Percentiles rank a stretch among this genome's conserved stretches.
phyloP scores from a whole-genome alignment of 1,284 basidiomycete species.

The Cerrena zonata region DNA sequence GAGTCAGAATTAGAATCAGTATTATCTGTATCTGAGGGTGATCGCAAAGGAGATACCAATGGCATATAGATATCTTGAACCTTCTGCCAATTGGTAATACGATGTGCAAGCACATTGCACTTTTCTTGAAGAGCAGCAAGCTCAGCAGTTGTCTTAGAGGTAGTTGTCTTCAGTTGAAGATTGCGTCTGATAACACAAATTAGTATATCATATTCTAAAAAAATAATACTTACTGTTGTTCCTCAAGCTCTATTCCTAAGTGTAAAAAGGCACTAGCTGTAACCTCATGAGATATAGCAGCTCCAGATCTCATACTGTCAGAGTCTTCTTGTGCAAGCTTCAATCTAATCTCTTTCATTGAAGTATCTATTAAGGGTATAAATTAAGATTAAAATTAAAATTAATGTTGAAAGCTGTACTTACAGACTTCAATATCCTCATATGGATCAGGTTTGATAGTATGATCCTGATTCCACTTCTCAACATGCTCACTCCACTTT shows the following conservation, averaged over 20 bases:
- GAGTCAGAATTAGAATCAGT: background rate
- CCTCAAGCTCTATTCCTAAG: slow-evolving; percentile 11
- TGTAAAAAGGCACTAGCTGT: slow-evolving; percentile 5
- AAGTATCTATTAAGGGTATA: background rate
- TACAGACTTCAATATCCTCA: slow-evolving; percentile 3
- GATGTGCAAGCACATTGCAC: slow-evolving; percentile 1
- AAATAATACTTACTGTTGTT: slow-evolving; percentile 10
- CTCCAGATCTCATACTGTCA: background rate
- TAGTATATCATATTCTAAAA: no score
- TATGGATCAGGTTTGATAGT: slow-evolving; percentile 8
- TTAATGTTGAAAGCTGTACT: slow-evolving; percentile 1
- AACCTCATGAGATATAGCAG: slow-evolving; percentile 6
- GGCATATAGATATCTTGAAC: slow-evolving; percentile 13
- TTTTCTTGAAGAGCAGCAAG: slow-evolving; percentile 6
- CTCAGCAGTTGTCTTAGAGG: background rate
- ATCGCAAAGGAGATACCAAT: background rate
- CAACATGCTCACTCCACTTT: slow-evolving; percentile 9
- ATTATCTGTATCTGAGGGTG: background rate
- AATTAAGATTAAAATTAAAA: background rate
- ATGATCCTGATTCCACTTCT: slow-evolving; percentile 11
- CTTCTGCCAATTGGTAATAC: slow-evolving; percentile 6
- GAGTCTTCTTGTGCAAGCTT: slow-evolving; percentile 8
- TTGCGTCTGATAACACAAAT: background rate
- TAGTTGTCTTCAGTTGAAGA: background rate
- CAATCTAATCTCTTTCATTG: slow-evolving; percentile 2